phyloP scores from a whole-genome alignment of 169 alveolate genomes.

The Hepatocystis sp. region DNA sequence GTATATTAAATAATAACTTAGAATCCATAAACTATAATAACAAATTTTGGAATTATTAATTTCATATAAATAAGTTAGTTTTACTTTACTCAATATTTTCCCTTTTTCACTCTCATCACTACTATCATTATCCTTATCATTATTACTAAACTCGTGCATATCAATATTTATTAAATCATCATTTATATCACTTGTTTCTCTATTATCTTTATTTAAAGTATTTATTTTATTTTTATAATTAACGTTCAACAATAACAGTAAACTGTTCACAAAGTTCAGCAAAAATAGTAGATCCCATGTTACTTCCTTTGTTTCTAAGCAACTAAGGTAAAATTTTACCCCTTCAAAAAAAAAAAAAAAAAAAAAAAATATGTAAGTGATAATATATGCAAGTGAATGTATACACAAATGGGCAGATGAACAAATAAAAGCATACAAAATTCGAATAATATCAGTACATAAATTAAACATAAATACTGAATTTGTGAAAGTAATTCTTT shows the following conservation, averaged over 20 bases:
- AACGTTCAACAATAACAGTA: constrained; percentile 38
- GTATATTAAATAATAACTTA: constrained; percentile 59
- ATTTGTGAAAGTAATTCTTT: constrained; percentile 19
- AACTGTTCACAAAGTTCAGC: constrained; percentile 31
- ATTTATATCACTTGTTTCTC: constrained; percentile 67
- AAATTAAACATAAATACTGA: no score
- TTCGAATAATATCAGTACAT: no score
- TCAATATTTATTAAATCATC: constrained; percentile 70
- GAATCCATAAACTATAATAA: constrained; percentile 66
- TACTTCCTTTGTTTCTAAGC: constrained; percentile 62
- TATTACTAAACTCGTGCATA: constrained; percentile 67
- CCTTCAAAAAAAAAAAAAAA: constrained; percentile 46
- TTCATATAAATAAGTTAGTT: constrained; percentile 36
- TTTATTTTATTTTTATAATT: constrained; percentile 59
- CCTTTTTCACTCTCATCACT: constrained; percentile 66
- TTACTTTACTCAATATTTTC: constrained; percentile 42
- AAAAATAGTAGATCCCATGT: constrained; percentile 64
- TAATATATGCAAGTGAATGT: not conserved
- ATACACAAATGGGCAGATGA: not conserved
- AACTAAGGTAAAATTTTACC: constrained; percentile 53
- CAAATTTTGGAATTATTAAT: constrained; percentile 54
- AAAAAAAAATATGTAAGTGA: not conserved
- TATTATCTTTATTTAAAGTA: constrained; percentile 42
- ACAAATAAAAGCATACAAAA: no score
- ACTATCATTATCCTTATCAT: constrained; percentile 72